Evolutionary conservation across 805 yeast genomes (phyloP).

Genomic region (Starmerella floris): DNA sequence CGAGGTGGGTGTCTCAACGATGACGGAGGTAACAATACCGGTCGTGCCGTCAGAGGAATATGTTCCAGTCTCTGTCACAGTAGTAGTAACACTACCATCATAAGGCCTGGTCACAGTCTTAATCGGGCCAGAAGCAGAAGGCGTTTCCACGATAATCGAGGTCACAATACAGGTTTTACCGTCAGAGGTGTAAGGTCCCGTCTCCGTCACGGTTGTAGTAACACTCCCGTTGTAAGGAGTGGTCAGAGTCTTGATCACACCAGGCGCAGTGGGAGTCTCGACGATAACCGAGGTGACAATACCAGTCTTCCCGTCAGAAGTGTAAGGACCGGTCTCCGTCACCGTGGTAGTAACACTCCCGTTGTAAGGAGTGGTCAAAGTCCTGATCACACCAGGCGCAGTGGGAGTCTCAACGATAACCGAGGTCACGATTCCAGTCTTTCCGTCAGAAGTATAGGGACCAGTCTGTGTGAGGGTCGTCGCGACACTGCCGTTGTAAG

Average conservation of each 20-base stretch:
- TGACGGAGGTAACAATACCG: neutral
- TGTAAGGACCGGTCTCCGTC: slow-evolving; percentile 6
- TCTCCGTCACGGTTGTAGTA: neutral
- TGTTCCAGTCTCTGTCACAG: neutral
- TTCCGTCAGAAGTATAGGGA: neutral
- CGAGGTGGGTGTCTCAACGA: slow-evolving; percentile 1
- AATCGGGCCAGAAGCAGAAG: neutral
- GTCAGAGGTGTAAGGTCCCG: neutral
- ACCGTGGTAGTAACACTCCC: slow-evolving; percentile 1
- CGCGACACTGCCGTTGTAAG: neutral
- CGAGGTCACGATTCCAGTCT: slow-evolving; percentile 1
- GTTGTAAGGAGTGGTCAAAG: slow-evolving; percentile 1
- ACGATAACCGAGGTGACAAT: slow-evolving; percentile 1
- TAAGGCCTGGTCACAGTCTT: slow-evolving; percentile 2
- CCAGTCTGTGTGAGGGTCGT: slow-evolving; percentile 3
- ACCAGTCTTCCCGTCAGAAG: neutral
- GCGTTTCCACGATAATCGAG: slow-evolving; percentile 3
- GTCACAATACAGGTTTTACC: neutral
- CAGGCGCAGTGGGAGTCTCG: slow-evolving; percentile 4
- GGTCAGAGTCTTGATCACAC: neutral
- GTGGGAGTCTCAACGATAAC: slow-evolving; percentile 2
- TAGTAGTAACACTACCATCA: slow-evolving; percentile 1
- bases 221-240: neutral
- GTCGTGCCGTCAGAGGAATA: neutral
- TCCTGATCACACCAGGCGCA: slow-evolving; percentile 2